Base-by-base conservation (phyloP, 768 basidiomycete species). In the Chlorophyllum brunneum region DNA sequence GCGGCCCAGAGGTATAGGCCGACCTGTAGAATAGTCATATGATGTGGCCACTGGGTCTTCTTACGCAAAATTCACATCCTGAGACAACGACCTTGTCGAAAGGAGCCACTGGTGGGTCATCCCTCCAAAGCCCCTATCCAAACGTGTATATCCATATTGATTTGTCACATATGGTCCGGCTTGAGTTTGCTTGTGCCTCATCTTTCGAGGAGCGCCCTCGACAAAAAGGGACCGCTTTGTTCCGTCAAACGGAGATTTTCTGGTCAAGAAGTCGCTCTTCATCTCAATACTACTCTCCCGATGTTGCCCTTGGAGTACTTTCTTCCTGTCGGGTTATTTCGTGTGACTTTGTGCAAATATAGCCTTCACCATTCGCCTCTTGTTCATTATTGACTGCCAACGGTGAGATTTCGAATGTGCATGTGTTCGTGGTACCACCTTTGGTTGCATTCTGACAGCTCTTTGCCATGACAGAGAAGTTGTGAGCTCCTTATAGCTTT, bases 11-110 rank as follows among this genome's bases (percentile, higher is more conserved):
- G 5, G 24, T 40, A 23, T 15, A 23, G 18, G 30, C 56, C 60
- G 61, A 63, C 61, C 60, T 41, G 30, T 41, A 22, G 27, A 22
- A 40, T 18, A 42, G 49, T 51, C 49, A 51, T 42, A 39, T 51
- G 49, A 51, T 33, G 26, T 23, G 5, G 38, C 18, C 48, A 22
- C 27, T 29, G 16, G 18, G 37, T 50, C 45, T 47, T 50, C 48
- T 50, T 40, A n/a, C 38, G 38, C 48, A 40, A 49, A 22, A 40
- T 50, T 50, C 48, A 50, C 48, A 50, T 50, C 24, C 38, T 31
- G 38, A 50, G 48, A 50, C 48, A 50, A 37, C 33, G 10, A 15
- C 16, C 31, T 47, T 16, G 31, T 34, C 20, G 31, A 23, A 24
- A 24, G 45, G 45, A 36, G 33, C 33, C 45, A 47, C 20, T 22